These are phyloP conservation scores for Cryphonectria radicalis DNA, from an alignment of 2,329 filamentous ascomycete species.

Conservation along the genomic window DNA sequence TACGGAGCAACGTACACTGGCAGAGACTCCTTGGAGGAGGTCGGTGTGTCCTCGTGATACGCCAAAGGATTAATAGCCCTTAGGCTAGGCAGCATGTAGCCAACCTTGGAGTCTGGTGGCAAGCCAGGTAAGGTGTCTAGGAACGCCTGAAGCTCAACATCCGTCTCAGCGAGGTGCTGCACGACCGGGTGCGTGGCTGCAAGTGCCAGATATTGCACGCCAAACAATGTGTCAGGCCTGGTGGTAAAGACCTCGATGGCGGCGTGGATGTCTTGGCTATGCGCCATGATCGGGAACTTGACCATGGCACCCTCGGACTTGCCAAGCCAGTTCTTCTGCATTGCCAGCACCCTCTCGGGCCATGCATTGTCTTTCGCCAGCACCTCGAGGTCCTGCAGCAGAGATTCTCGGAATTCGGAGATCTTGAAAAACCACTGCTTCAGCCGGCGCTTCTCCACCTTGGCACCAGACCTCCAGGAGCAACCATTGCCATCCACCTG, in stretches of 20 bases:
- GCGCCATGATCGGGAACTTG: constrained; percentile 65
- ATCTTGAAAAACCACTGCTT: constrained; percentile 93
- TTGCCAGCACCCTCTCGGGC: constrained; percentile 81
- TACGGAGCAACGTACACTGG: constrained; percentile 85
- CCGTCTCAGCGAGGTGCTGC: constrained; percentile 58
- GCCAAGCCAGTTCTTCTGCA: constrained; percentile 89
- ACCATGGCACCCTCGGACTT: constrained; percentile 75
- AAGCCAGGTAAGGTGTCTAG: constrained; percentile 64
- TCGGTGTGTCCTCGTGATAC: constrained; percentile 54
- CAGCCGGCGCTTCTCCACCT: constrained; percentile 76
- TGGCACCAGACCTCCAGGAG: constrained; percentile 86
- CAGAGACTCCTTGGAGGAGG: constrained; percentile 59
- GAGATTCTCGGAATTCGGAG: constrained; percentile 73
- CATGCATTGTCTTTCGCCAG: constrained; percentile 68
- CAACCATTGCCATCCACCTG: constrained; percentile 85
- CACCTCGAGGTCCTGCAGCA: constrained; percentile 72
- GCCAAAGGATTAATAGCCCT: constrained; percentile 69
- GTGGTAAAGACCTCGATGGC: constrained; percentile 80
- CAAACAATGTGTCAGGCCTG: constrained; percentile 83
- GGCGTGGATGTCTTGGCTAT: constrained; percentile 45
- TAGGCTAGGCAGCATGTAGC: constrained; percentile 68
- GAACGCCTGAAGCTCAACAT: constrained; percentile 69
- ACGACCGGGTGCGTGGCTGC: constrained; percentile 76
- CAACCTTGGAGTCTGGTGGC: constrained; percentile 63
- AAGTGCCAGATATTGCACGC: constrained; percentile 82